Conservation (phyloP, 2,329 filamentous ascomycete genomes). For the Beauveria rudraprayagi region DNA sequence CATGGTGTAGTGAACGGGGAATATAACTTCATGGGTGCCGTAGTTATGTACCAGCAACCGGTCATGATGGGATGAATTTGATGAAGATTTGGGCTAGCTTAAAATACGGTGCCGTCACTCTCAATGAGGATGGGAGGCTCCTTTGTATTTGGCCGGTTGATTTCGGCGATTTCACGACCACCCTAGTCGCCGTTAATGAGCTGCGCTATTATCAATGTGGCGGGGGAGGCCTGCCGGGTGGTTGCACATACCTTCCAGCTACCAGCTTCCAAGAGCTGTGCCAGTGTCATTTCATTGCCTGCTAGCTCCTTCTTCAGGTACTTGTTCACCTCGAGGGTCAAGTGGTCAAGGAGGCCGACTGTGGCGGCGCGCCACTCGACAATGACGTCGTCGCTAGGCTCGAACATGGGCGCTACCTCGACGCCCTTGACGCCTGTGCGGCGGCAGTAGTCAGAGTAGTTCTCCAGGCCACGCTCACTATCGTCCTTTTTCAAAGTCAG, state of each 20-base stretch:
- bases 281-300: conserved; percentile 65
- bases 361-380: conserved; percentile 61
- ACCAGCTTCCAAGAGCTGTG: conserved; percentile 89
- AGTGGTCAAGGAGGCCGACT: conserved; percentile 48
- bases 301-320: conserved; percentile 54
- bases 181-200: conserved; percentile 42
- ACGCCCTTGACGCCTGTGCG: conserved; percentile 57
- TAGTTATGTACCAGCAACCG: too few species aligned
- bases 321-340: conserved; percentile 50
- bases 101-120: conserved; percentile 95
- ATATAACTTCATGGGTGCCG: too few species aligned
- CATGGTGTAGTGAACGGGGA: too few species aligned
- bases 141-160: conserved; percentile 91
- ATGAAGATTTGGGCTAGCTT: conserved; percentile 20
- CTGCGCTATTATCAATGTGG: neutral
- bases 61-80: neutral
- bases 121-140: conserved; percentile 94
- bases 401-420: conserved; percentile 51
- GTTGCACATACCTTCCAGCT: conserved; percentile 75
- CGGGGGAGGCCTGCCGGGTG: neutral
- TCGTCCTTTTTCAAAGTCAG: conserved; percentile 67
- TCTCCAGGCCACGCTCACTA: conserved; percentile 58
- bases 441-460: conserved; percentile 57
- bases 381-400: conserved; percentile 51
- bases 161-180: conserved; percentile 90